Evolutionary conservation across 2,329 filamentous ascomycete genomes (phyloP).

Genomic region (Leptosphaerulina australis): DNA sequence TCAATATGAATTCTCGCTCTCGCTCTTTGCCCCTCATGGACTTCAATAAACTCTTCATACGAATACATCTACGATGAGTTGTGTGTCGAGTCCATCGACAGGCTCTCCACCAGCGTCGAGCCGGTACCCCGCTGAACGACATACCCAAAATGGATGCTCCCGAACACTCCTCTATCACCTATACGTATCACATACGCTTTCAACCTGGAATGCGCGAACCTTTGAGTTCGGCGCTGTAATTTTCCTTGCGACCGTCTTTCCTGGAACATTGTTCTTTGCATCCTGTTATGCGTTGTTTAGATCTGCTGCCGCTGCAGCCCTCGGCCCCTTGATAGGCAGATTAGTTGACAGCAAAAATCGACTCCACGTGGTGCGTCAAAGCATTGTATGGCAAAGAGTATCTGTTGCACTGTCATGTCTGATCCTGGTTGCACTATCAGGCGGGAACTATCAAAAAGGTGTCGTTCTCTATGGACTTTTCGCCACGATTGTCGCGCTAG

Average conservation of each 20-base stretch:
- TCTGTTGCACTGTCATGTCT: conserved; percentile 44
- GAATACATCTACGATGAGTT: conserved; percentile 7
- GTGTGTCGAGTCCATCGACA: conserved; percentile 11
- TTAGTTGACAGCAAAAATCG: conserved; percentile 62
- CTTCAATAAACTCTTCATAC: not conserved
- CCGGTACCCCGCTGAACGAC: conserved; percentile 10
- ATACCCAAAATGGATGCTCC: conserved; percentile 8
- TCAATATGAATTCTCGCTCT: conserved; percentile 7
- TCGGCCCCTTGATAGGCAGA: conserved; percentile 64
- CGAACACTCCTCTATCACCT: conserved; percentile 41
- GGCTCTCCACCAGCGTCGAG: not conserved
- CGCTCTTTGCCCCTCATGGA: conserved; percentile 7
- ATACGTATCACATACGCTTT: conserved; percentile 56
- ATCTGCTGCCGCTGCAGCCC: conserved; percentile 61
- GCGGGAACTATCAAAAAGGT: conserved; percentile 13
- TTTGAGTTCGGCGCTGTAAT: conserved; percentile 60
- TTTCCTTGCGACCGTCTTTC: conserved; percentile 55
- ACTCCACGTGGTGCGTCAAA: conserved; percentile 47
- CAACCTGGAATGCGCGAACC: conserved; percentile 56
- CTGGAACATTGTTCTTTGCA: conserved; percentile 66
- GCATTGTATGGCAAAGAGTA: conserved; percentile 50
- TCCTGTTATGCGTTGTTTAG: conserved; percentile 72
- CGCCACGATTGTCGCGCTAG: conserved; percentile 56
- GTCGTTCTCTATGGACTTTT: conserved; percentile 38
- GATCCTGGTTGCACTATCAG: conserved; percentile 30